phyloP scores from a whole-genome alignment of 768 basidiomycete genomes.

The Lactifluus subvellereus region DNA sequence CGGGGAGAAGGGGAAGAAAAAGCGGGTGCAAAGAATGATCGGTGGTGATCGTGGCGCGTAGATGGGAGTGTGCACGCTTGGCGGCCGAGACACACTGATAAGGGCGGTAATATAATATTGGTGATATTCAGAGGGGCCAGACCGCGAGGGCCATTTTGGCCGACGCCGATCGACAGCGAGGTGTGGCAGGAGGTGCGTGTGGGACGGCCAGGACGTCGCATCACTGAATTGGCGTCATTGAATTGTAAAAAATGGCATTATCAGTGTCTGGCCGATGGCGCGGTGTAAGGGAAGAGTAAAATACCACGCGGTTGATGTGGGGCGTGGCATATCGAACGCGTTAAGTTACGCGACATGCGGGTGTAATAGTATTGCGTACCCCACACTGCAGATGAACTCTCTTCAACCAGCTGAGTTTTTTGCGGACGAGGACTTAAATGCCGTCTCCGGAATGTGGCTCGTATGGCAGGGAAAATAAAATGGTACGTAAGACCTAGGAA shows the following conservation, averaged over 20 bases:
- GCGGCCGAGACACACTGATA: neutral
- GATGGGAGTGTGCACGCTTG: neutral
- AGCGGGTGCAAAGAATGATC: slow-evolving; percentile 16
- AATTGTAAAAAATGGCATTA: neutral
- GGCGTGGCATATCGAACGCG: neutral
- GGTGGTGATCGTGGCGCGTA: slow-evolving; percentile 17
- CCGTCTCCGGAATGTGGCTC: slow-evolving; percentile 14
- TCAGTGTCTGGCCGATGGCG: neutral
- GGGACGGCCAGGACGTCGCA: neutral
- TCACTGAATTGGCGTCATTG: neutral
- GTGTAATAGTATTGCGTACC: slow-evolving; percentile 21
- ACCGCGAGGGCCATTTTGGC: neutral
- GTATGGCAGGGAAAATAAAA: slow-evolving; percentile 4
- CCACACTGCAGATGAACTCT: slow-evolving; percentile 1
- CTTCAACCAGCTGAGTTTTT: neutral
- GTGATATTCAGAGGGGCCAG: neutral
- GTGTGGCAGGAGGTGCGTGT: neutral
- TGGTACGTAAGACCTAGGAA: slow-evolving; percentile 7
- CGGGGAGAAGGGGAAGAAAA: neutral
- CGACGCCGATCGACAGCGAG: slow-evolving; percentile 1
- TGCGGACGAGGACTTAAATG: neutral
- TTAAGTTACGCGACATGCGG: neutral
- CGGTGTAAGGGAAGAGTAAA: slow-evolving; percentile 5
- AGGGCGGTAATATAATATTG: neutral
- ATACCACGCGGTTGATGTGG: slow-evolving; percentile 16